Conservation (phyloP, 208 protist species). For the Leishmania gerbilli region DNA sequence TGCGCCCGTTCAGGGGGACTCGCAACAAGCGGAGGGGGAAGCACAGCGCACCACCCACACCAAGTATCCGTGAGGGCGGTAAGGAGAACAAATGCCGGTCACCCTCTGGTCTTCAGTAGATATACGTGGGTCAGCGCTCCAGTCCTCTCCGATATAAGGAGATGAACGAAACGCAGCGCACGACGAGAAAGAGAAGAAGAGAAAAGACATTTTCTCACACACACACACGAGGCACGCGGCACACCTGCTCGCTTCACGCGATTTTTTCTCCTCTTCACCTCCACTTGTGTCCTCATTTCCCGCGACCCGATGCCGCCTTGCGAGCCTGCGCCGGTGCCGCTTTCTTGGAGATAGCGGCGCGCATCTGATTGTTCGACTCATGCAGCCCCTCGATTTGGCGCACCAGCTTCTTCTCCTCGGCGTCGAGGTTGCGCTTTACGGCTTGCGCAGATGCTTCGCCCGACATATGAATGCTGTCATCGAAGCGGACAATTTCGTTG, state of each 20-base stretch:
- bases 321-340: background rate
- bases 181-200: background rate
- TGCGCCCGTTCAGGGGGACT: background rate
- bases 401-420: constrained; percentile 33
- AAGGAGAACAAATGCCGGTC: background rate
- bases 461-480: constrained; percentile 46
- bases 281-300: background rate
- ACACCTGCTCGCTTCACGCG: too few species aligned
- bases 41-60: background rate
- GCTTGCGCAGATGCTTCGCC: constrained; percentile 7
- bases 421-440: constrained; percentile 9
- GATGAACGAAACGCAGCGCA: constrained; percentile 2
- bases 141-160: constrained; percentile 3
- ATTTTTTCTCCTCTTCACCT: background rate
- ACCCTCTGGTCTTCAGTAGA: background rate
- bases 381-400: constrained; percentile 50
- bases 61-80: background rate
- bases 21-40: background rate
- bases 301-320: background rate
- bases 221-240: background rate
- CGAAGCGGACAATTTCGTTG: constrained; percentile 54
- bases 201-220: background rate
- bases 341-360: constrained; percentile 19
- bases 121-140: background rate
- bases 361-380: constrained; percentile 57